Base-by-base conservation (phyloP, 306 rosid species). In the Fragaria iinumae region DNA sequence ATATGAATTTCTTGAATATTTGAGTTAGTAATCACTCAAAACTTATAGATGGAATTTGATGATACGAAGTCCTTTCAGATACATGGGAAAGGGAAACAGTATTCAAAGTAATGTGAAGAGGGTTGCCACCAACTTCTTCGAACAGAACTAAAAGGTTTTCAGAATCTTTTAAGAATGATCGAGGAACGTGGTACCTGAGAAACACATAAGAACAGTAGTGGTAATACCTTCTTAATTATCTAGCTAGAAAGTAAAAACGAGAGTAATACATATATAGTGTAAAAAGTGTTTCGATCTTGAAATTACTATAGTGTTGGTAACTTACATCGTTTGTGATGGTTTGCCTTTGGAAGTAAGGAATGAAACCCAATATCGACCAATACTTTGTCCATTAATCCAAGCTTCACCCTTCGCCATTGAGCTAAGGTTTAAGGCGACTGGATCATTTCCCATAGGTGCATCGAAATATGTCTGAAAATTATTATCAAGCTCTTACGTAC, bases 51-150 rank as follows among this genome's bases (percentile, higher is more conserved):
- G 67, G 25, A 29, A 56, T 41, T 4, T 67, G 67, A 59, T 60
- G 52, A 38, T 73, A 69, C 18, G 29, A 2, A 17, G 27, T 20
- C 6, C 17, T 4, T 64, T 83, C 39, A 34, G 14, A 20, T 25
- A 12, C 14, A 55, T 17, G 43, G 39, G 71, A 71, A 41, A 87
- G 76, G 13, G 87, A 81, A 57, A 89, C 85, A 63, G 78, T 81
- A 81, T 75, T 62, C 83, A 86, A 76, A 38, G 88, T 81, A 68
- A 89, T 76, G 7, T 27, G 82, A 80, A 86, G 85, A 82, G 92
- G 93, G 76, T 89, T 86, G 67, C 93, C 96, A 72, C 93, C 93
- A 65, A 65, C 80, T 91, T 89, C 93, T 47, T 91, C 96, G n/a
- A 87, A 1, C 81, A 91, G 49, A 53, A 91, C 80, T 75, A 91